Evolutionary conservation across 495 filamentous ascomycete species (phyloP), one percentile per base, ranked within the genome.

Genomic region (Friedmanniomyces endolithicus): DNA sequence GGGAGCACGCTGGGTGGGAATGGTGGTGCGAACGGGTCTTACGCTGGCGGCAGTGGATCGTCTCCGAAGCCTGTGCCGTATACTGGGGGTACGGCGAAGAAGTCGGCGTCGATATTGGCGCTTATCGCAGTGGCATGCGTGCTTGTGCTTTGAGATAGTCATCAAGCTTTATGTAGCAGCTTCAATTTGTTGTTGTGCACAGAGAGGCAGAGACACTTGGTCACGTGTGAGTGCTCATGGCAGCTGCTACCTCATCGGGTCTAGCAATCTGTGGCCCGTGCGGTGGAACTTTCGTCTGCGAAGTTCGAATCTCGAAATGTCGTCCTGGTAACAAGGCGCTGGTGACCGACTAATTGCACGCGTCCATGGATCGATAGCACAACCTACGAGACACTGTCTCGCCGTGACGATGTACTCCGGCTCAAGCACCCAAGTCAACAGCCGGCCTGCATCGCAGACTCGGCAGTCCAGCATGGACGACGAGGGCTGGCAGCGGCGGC

Each of bases 391-490:
- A 41, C 37, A 19, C 3, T 9, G 27, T 31, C 27, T 43, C 39
- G 4, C 27, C 27, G 27, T 31, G 27, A 31, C 37, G 4, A 50
- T 50, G 47, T 50, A 11, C 24, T 50, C 47, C 47, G 29, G 29
- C 16, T 33, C 47, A 6, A 50, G 17, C 9, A 50, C 47, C n/a
- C 24, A 33, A 22, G 47, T 50, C n/a, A 25, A 25, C 25, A 50
- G 47, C 47, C 37, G 37, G 12, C 37, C 37, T 6, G 12, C 37
- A 6, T 47, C 44, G 23, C 44, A 16, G 3, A 24, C 3, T 8
- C 25, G 25, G 24, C 47, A 17, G 19, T 50, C 47, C 29, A 22
- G 11, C 52, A 46, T 23, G 16, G 52, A 55, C 43, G 52, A 55
- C 9, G 49, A 47, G 7, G 55, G 27, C 19, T 50, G 27, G n/a